phyloP scores from a whole-genome alignment of 2,329 filamentous ascomycete species.

The Lojkania enalia region DNA sequence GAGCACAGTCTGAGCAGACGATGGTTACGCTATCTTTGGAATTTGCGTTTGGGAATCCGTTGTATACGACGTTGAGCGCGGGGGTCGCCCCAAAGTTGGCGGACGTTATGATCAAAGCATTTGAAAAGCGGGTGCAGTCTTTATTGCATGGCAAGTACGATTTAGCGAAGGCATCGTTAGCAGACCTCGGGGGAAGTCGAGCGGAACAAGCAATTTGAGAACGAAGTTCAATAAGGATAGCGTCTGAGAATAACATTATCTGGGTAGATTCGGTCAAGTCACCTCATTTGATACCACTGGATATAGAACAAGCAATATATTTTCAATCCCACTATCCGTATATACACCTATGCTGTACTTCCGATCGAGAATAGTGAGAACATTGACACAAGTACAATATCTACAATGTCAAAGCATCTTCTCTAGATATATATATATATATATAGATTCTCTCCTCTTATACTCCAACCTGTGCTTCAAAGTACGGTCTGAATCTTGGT shows the following conservation, averaged over 20 bases:
- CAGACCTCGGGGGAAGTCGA: neutral
- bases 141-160: slow-evolving; percentile 42
- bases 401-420: no score
- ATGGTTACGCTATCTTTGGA: slow-evolving; percentile 75
- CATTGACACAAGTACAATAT: neutral
- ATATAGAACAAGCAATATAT: no score
- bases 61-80: slow-evolving; percentile 80
- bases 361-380: neutral
- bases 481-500: slow-evolving; percentile 74
- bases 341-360: no score
- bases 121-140: slow-evolving; percentile 76
- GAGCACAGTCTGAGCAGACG: slow-evolving; percentile 60
- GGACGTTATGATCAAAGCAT: slow-evolving; percentile 87
- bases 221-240: no score
- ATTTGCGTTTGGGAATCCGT: slow-evolving; percentile 85
- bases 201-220: neutral
- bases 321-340: no score
- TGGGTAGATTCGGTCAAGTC: no score
- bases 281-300: no score
- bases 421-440: no score
- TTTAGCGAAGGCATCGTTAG: neutral
- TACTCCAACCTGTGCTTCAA: slow-evolving; percentile 39
- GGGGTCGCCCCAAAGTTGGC: slow-evolving; percentile 84
- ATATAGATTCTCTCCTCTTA: no score
- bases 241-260: no score